Evolutionary conservation across 768 basidiomycete genomes (phyloP).

Genomic region (Termitomyces sp.): DNA sequence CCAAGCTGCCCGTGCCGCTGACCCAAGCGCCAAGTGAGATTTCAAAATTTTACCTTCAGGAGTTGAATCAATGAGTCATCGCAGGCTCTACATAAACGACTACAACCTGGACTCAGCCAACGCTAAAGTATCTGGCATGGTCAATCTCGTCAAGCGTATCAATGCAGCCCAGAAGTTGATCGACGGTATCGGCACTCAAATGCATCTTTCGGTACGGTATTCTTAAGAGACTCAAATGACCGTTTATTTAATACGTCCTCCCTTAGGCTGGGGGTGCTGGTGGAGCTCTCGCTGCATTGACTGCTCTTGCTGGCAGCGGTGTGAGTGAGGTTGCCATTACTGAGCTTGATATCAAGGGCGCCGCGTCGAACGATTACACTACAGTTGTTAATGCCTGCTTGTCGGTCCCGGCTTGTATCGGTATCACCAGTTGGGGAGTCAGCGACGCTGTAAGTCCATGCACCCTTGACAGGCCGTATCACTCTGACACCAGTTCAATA

Average conservation of each 20-base stretch:
- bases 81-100: slow-evolving; percentile 36
- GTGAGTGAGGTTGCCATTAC: slow-evolving; percentile 43
- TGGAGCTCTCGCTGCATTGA: not conserved
- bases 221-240: not conserved
- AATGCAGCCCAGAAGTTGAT: slow-evolving; percentile 33
- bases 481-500: not conserved
- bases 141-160: slow-evolving; percentile 32
- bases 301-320: slow-evolving; percentile 5
- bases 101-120: slow-evolving; percentile 47
- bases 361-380: slow-evolving; percentile 18
- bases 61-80: not conserved
- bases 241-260: too few relatives aligned
- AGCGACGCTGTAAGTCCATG: slow-evolving; percentile 33
- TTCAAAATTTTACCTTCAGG: not conserved
- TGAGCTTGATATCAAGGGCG: slow-evolving; percentile 37
- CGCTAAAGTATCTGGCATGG: slow-evolving; percentile 36
- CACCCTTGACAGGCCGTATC: not conserved
- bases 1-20: slow-evolving; percentile 42
- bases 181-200: slow-evolving; percentile 48
- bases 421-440: slow-evolving; percentile 47
- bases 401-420: slow-evolving; percentile 33
- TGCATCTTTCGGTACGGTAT: slow-evolving; percentile 31
- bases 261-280: not conserved
- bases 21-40: slow-evolving; percentile 39
- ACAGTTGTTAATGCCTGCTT: slow-evolving; percentile 38